Evolutionary conservation across 805 yeast species (phyloP).

Genomic region (Ogataea naganishii): DNA sequence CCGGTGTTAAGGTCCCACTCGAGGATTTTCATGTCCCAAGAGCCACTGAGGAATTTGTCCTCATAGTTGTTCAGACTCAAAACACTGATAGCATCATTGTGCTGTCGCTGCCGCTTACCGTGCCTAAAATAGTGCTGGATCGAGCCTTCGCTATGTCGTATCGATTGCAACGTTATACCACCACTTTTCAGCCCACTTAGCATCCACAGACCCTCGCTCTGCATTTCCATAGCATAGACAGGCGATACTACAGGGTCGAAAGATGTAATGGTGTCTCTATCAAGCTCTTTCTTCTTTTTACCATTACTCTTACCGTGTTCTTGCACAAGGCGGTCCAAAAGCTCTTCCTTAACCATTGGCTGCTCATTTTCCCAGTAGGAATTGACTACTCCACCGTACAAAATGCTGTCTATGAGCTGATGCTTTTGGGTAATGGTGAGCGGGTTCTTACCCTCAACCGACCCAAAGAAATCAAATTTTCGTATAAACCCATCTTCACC

Average conservation of each 20-base stretch:
- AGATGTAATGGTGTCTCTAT: slow-evolving; percentile 17
- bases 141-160: slow-evolving; percentile 74
- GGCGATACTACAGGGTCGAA: slow-evolving; percentile 68
- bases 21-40: slow-evolving; percentile 79
- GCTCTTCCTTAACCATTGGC: slow-evolving; percentile 46
- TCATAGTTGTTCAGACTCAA: slow-evolving; percentile 56
- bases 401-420: slow-evolving; percentile 75
- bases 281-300: slow-evolving; percentile 6
- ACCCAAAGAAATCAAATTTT: slow-evolving; percentile 77
- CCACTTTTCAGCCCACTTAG: slow-evolving; percentile 77
- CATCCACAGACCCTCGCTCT: slow-evolving; percentile 76
- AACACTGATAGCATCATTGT: slow-evolving; percentile 68
- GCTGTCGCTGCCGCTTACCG: slow-evolving; percentile 30
- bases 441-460: slow-evolving; percentile 80
- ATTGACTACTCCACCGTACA: slow-evolving; percentile 72
- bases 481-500: slow-evolving; percentile 94
- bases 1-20: slow-evolving; percentile 89
- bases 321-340: slow-evolving; percentile 12
- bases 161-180: slow-evolving; percentile 78
- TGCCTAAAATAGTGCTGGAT: slow-evolving; percentile 62
- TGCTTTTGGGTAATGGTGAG: slow-evolving; percentile 89
- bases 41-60: slow-evolving; percentile 63
- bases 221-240: slow-evolving; percentile 80
- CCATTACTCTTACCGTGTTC: slow-evolving; percentile 11
- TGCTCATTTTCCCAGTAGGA: slow-evolving; percentile 97